Base-by-base conservation (phyloP, 2,329 filamentous ascomycete species). In the Botrytis aclada region DNA sequence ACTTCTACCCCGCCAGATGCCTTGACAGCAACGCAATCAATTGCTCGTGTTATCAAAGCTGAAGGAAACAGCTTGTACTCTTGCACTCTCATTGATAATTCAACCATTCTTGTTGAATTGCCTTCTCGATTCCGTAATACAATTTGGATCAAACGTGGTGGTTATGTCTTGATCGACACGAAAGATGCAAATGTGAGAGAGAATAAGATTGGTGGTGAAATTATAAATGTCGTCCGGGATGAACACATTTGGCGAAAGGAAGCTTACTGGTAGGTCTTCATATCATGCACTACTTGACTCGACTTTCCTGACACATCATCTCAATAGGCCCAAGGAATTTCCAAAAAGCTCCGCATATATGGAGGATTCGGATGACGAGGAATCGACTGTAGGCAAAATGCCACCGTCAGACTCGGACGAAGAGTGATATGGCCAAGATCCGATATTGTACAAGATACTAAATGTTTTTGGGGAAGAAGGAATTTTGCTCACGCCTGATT, bases 201-300 rank as follows among this genome's bases (percentile, higher is more conserved):
- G 62, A 94, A 94, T 78, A 94, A 94, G 81, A 88, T 97, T 20
- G 87, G 88, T 70, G 96, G 95, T 22, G 93, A 97, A 82, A 98
- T 99, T 78, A 87, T 97, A 77, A 98, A 98, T 80, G 89, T 98
- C 51, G 94, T 98, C 54, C 87, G 93, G 54, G 94, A 98, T 79
- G 95, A 98, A 84, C 97, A 93, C 83, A 86, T 87, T 61, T 99
- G 96, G 96, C 89, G 94, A 79, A 97, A 97, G 83, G 90, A 92
- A 84, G 79, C 85, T 16, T 99, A 95, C 81, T 98, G 96, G 96
- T 95, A 74, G 72, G 72, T 32, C n/a, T 43, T 58, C 29, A 9
- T 29, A 22, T 64, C 39, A 18, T 32, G 25, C 47, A 20, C 37
- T 34, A 43, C 54, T 39, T 25, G 32, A 29, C 29, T 69, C 45